Evolutionary conservation across 768 basidiomycete species (phyloP).

Genomic region (Paxillus involutus): DNA sequence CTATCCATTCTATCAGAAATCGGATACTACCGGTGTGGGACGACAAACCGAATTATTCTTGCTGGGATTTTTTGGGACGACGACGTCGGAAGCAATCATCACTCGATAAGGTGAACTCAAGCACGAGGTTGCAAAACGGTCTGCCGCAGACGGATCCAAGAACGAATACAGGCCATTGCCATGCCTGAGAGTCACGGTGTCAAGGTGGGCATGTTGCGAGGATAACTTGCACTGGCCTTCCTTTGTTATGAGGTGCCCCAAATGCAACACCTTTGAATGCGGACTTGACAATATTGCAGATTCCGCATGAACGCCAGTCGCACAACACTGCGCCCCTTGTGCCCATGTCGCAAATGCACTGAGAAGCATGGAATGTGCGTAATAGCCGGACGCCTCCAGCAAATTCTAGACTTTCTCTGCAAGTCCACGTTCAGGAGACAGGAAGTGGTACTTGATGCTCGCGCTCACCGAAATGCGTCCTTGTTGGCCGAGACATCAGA

Average conservation of each 20-base stretch:
- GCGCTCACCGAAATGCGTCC: slow-evolving; percentile 47
- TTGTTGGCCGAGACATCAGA: slow-evolving; percentile 35
- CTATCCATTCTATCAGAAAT: slow-evolving; percentile 36
- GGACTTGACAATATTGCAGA: slow-evolving; percentile 59
- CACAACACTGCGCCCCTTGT: slow-evolving; percentile 51
- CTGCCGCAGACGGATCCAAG: slow-evolving; percentile 56
- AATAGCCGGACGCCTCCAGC: slow-evolving; percentile 42
- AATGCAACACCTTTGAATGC: slow-evolving; percentile 59
- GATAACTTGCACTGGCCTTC: slow-evolving; percentile 42
- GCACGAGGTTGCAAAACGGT: slow-evolving; percentile 64
- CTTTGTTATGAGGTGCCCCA: slow-evolving; percentile 48
- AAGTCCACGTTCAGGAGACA: slow-evolving; percentile 4
- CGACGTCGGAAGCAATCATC: slow-evolving; percentile 58
- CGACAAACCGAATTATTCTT: slow-evolving; percentile 27
- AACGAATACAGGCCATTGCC: slow-evolving; percentile 67
- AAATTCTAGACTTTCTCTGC: slow-evolving; percentile 35
- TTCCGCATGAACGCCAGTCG: slow-evolving; percentile 62
- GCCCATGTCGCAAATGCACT: slow-evolving; percentile 70
- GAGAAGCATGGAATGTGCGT: slow-evolving; percentile 61
- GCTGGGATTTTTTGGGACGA: slow-evolving; percentile 34
- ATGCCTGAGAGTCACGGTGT: slow-evolving; percentile 36
- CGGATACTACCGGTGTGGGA: slow-evolving; percentile 15
- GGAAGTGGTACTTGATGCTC: not conserved
- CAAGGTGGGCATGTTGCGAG: slow-evolving; percentile 2
- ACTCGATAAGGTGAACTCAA: slow-evolving; percentile 66